Base-by-base conservation (phyloP, 2,329 filamentous ascomycete species). In the Botrytis byssoidea region DNA sequence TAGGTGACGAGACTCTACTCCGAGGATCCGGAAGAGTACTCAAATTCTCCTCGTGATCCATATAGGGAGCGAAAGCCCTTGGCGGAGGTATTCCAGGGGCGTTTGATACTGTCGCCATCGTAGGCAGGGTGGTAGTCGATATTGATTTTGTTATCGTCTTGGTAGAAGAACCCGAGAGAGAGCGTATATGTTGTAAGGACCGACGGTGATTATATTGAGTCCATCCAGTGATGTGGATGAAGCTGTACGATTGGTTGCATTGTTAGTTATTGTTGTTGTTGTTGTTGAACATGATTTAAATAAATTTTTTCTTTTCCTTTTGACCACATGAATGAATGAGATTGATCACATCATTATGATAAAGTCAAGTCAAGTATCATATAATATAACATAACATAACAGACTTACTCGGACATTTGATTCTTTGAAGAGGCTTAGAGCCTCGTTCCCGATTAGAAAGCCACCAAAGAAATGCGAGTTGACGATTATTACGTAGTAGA, bases 21-120 rank as follows among this genome's bases (percentile, higher is more conserved):
- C 89, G 85, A 22, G 89, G 89, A 78, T 91, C 89, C 57, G 91
- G 91, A 70, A 93, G 84, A 1, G 91, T 93, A 81, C 89, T 92
- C 83, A 93, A 87, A 78, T 89, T 88, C 79, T 89, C 86, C 77
- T 87, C 86, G 66, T 87, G 85, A 77, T 87, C 84, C 32, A 84
- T 79, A 32, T 84, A 83, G 25, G 83, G 81, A 32, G 44, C 42
- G 25, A 84, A 82, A 7, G 64, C 14, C 60, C 75, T 72, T 1
- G 78, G 70, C 57, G 72, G 70, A 25, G 79, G 76, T 51, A 79
- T 72, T 10, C 74, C 73, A 32, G 77, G 78, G 40, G 77, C 73
- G 72, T 74, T 76, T 71, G 79, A 63, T 42, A 80, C 73, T 22
- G 78, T 75, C 9, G 83, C 82, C 75, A 85, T 85, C 42, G 80